Evolutionary conservation across 306 rosid species (phyloP).

Genomic region (Sindora glabra): DNA sequence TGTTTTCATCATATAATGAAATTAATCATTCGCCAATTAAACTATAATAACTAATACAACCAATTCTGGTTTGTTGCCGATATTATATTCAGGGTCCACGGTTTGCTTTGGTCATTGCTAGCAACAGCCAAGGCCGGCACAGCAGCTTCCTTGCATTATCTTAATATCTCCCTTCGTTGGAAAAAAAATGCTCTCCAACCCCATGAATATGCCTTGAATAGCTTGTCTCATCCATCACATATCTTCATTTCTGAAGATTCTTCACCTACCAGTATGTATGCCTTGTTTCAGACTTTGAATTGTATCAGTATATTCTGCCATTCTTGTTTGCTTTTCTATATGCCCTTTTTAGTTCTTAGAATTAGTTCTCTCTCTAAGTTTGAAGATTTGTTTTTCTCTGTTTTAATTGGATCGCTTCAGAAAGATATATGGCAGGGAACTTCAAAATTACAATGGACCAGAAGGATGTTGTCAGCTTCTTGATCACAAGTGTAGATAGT

Average conservation of each 20-base stretch:
- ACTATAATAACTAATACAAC: background rate
- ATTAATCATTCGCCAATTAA: too few relatives aligned
- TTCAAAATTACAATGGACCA: slow-evolving; percentile 62
- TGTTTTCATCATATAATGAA: too few relatives aligned
- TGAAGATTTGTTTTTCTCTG: slow-evolving; percentile 9
- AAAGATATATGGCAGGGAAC: slow-evolving; percentile 46
- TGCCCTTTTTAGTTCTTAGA: background rate
- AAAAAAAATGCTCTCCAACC: background rate
- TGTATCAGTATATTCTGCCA: background rate
- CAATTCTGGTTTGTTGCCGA: slow-evolving; percentile 12
- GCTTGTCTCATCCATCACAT: background rate
- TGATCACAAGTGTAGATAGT: slow-evolving; percentile 48
- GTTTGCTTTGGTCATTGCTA: slow-evolving; percentile 33
- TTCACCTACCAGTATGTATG: slow-evolving; percentile 5
- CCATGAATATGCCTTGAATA: background rate
- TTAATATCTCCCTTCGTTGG: background rate
- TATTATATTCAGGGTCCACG: slow-evolving; percentile 26
- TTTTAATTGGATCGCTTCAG: background rate
- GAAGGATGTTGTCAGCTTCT: slow-evolving; percentile 49
- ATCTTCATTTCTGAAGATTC: background rate
- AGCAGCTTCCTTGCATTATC: slow-evolving; percentile 20
- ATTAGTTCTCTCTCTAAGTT: background rate
- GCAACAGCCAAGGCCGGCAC: slow-evolving; percentile 41
- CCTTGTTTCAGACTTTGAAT: background rate
- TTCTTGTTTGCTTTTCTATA: background rate